Evolutionary conservation across 1,284 basidiomycete species (phyloP), one percentile per base, ranked within the genome.

Genomic region (Peniophora sp.): DNA sequence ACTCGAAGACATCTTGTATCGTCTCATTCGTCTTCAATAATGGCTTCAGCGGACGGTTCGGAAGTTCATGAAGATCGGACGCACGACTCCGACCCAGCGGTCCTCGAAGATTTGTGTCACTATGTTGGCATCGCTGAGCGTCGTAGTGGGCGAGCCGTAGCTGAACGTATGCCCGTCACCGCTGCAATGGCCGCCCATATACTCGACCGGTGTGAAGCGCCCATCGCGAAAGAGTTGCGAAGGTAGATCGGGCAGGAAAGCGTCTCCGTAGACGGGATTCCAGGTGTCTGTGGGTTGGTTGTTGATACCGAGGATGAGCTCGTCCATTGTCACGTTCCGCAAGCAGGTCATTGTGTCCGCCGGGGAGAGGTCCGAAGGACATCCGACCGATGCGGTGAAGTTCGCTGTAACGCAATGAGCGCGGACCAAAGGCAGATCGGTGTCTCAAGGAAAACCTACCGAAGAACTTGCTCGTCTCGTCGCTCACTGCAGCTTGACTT

Each of bases 141-240:
- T 69, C 9, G 69, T 63, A 3, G 59, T 58, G 0, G 72, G 72
- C 17, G 58, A 62, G 9, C 71, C 71, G 24, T 62, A 65, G 1
- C 65, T 70, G 51, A 74, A 74, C 3, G 68, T 71, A 22, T 57
- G 51, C 10, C 72, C 72, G 48, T 74, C 72, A 17, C 70, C 69
- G 1, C 70, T 70, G 53, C 70, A 73, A 52, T 74, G 72, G 1
- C 74, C 73, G 22, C 68, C 73, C 5, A 70, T 59, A 52, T 71
- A 69, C 6, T 74, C 70, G 2, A 74, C 68, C 2, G 59, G 52
- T 48, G 50, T 61, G 54, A 75, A 72, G 32, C 66, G 68, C 2
- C 71, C 69, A 2, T 60, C 43, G 2, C 63, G 49, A 39, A 76
- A 68, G 10, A 76, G 63, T 5, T 62, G 61, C 1, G 71, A 71